phyloP scores from a whole-genome alignment of 345 rosid species.

The Alliaria petiolata region DNA sequence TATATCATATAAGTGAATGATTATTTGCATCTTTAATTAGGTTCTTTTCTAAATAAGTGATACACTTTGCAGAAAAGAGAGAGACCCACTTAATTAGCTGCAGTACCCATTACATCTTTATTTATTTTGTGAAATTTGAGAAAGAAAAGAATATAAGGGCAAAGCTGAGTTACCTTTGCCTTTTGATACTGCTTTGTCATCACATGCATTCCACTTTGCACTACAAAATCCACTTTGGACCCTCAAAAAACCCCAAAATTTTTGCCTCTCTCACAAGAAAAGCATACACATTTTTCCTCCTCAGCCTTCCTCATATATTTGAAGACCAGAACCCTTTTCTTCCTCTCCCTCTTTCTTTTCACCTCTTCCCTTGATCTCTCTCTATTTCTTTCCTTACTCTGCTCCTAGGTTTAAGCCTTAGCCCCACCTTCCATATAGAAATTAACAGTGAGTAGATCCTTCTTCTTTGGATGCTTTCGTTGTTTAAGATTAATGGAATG shows the following conservation, averaged over 20 bases:
- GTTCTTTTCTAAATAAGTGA: constrained; percentile 33
- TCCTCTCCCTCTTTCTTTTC: constrained; percentile 20
- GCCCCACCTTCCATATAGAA: constrained; percentile 1
- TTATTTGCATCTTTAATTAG: constrained; percentile 34
- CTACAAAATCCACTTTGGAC: constrained; percentile 77
- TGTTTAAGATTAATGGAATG: constrained; percentile 17
- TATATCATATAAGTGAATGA: constrained; percentile 27
- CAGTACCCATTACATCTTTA: constrained; percentile 35
- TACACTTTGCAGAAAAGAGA: constrained; percentile 45
- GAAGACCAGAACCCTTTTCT: constrained; percentile 30
- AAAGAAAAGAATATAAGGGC: constrained; percentile 39
- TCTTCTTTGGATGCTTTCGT: constrained; percentile 10
- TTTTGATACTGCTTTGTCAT: constrained; percentile 73
- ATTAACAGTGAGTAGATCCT: constrained; percentile 7
- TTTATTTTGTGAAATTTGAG: constrained; percentile 37
- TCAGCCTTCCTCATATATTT: constrained; percentile 29
- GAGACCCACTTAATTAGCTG: constrained; percentile 51
- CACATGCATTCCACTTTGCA: constrained; percentile 99
- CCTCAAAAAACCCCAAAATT: constrained; percentile 27
- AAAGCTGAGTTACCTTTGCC: constrained; percentile 81
- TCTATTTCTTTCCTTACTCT: too few species aligned
- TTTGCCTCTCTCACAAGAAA: constrained; percentile 67
- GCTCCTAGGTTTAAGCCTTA: constrained; percentile 13
- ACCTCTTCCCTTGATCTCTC: background rate
- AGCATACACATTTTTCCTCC: constrained; percentile 49